Percentiles rank a stretch among this genome's conserved stretches.
phyloP scores from a whole-genome alignment of 495 filamentous ascomycete genomes.

The Xylaria grammica region DNA sequence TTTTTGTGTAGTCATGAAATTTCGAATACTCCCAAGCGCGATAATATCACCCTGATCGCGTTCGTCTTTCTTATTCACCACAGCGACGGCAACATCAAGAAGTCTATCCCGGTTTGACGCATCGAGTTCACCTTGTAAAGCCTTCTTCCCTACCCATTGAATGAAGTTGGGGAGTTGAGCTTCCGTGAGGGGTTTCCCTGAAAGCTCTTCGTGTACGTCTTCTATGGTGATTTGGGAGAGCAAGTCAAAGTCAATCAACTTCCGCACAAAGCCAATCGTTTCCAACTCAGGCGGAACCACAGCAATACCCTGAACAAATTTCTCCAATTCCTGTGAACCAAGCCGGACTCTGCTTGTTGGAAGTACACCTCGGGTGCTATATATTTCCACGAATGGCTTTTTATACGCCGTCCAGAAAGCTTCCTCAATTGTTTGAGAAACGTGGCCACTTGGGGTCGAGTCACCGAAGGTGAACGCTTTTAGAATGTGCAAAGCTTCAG shows the following conservation, averaged over 20 bases:
- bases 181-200: constrained; percentile 73
- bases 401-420: constrained; percentile 93
- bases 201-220: constrained; percentile 83
- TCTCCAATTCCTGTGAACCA: constrained; percentile 76
- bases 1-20: constrained; percentile 72
- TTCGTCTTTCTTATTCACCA: constrained; percentile 67
- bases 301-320: constrained; percentile 89
- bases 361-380: constrained; percentile 85
- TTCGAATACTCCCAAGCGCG: constrained; percentile 72
- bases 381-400: constrained; percentile 78
- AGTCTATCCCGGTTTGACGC: constrained; percentile 63
- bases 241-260: constrained; percentile 77
- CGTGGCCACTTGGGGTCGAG: constrained; percentile 82
- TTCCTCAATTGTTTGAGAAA: constrained; percentile 85
- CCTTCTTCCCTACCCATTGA: constrained; percentile 75
- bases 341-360: constrained; percentile 77
- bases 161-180: constrained; percentile 80
- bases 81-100: constrained; percentile 80
- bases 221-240: constrained; percentile 83
- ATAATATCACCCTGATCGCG: constrained; percentile 68
- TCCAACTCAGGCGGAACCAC: constrained; percentile 78
- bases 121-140: constrained; percentile 71
- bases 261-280: constrained; percentile 71
- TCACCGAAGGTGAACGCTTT: constrained; percentile 84
- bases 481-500: constrained; percentile 77